These are phyloP conservation scores for Rubus parviflorus DNA, from an alignment of 306 rosid species.

Conservation along the genomic window DNA sequence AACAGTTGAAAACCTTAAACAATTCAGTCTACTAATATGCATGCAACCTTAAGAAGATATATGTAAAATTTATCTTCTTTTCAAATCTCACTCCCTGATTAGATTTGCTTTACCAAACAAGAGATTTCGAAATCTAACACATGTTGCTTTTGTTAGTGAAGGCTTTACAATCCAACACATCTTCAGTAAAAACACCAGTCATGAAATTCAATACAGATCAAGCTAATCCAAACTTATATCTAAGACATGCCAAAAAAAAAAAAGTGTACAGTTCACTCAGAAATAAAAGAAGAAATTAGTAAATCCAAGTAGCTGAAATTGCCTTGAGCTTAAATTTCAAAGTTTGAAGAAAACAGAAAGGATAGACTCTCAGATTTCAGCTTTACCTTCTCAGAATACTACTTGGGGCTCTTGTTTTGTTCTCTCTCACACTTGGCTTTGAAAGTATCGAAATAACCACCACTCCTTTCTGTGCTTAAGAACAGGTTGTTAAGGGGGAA, in stretches of 20 bases:
- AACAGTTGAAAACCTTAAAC: not conserved
- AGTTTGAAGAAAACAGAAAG: not conserved
- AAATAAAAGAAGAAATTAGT: not conserved
- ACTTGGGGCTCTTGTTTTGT: not conserved
- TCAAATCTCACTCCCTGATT: not conserved
- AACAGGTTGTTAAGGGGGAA: not conserved
- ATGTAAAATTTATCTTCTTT: not conserved
- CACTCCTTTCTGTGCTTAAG: not conserved
- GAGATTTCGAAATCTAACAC: not conserved
- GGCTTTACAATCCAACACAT: too few species aligned
- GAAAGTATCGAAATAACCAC: not conserved
- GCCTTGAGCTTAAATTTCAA: not conserved
- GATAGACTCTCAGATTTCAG: not conserved
- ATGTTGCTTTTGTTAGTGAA: not conserved
- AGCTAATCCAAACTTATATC: not conserved
- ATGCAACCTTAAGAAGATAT: not conserved
- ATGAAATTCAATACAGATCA: not conserved
- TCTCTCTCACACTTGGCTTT: not conserved
- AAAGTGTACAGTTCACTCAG: not conserved
- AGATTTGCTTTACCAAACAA: not conserved
- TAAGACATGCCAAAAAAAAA: not conserved
- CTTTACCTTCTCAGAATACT: not conserved
- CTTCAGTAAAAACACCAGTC: too few species aligned
- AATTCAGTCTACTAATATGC: too few species aligned
- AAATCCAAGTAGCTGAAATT: not conserved